These are phyloP conservation scores for Pythium phragmiticola DNA, from an alignment of 352 stramenopile genomes.

Conservation along the genomic window DNA sequence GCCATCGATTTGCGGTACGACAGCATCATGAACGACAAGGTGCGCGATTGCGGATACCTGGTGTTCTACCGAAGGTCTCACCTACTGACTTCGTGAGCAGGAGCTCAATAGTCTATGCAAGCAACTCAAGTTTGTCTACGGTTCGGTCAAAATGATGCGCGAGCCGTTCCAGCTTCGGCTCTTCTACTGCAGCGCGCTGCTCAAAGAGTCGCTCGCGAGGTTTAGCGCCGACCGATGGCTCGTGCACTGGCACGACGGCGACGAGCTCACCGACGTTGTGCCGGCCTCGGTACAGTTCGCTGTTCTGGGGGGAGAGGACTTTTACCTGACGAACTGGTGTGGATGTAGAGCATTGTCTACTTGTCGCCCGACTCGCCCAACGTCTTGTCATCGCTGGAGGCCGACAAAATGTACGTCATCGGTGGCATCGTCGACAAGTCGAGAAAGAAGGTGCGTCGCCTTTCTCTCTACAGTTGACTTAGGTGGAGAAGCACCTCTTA, in stretches of 20 bases:
- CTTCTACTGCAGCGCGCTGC: slow-evolving; percentile 49
- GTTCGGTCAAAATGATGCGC: slow-evolving; percentile 56
- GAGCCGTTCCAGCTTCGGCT: slow-evolving; percentile 63
- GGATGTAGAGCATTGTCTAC: slow-evolving; percentile 60
- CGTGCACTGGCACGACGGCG: slow-evolving; percentile 48
- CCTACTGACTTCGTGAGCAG: slow-evolving; percentile 9
- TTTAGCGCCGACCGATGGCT: slow-evolving; percentile 66
- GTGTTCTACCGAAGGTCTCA: background rate
- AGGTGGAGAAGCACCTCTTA: no score
- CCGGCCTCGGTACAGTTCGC: slow-evolving; percentile 13
- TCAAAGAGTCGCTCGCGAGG: slow-evolving; percentile 50
- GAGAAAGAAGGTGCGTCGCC: slow-evolving; percentile 48
- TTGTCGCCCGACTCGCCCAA: slow-evolving; percentile 73
- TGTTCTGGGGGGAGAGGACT: background rate
- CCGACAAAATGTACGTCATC: slow-evolving; percentile 76
- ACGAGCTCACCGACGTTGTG: slow-evolving; percentile 41
- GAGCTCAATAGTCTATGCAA: slow-evolving; percentile 70
- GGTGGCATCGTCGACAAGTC: slow-evolving; percentile 82
- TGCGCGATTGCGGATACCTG: slow-evolving; percentile 8
- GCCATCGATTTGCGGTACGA: slow-evolving; percentile 75
- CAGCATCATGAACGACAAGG: slow-evolving; percentile 82
- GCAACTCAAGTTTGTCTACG: slow-evolving; percentile 79
- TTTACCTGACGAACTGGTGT: no score
- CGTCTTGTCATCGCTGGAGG: slow-evolving; percentile 55
- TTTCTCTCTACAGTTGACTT: no score